Evolutionary conservation across 164 flowering plant genomes (phyloP).

Genomic region (Annona squamosa): DNA sequence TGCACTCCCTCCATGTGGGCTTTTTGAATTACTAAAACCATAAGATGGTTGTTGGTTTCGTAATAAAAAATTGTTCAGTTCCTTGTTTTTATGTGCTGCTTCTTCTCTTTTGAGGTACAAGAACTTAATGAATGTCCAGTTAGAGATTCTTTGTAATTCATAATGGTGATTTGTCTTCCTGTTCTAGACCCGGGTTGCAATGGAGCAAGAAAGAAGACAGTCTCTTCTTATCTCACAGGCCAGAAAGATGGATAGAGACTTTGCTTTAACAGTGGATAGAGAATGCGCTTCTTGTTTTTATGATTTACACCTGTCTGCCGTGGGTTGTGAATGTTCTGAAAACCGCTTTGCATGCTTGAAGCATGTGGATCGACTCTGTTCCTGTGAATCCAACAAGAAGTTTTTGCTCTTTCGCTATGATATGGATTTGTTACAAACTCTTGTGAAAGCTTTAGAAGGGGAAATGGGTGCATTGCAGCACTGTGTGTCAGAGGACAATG

Average conservation of each 20-base stretch:
- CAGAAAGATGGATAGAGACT: conserved; percentile 57
- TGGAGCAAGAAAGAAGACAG: conserved; percentile 62
- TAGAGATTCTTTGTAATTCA: neutral
- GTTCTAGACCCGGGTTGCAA: conserved; percentile 48
- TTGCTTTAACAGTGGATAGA: conserved; percentile 48
- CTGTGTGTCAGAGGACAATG: conserved; percentile 36
- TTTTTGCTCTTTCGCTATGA: conserved; percentile 46
- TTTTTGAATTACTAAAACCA: neutral
- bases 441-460: conserved; percentile 70
- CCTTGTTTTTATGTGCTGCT: neutral
- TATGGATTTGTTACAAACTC: conserved; percentile 36
- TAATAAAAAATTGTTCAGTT: neutral
- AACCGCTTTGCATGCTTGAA: conserved; percentile 68
- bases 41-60: neutral
- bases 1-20: neutral
- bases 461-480: conserved; percentile 25
- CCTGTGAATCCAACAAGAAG: conserved; percentile 38
- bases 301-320: conserved; percentile 70
- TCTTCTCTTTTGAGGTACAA: neutral
- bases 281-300: conserved; percentile 78
- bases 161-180: neutral
- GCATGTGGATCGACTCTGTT: conserved; percentile 51
- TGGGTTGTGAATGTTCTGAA: conserved; percentile 61
- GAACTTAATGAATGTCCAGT: neutral
- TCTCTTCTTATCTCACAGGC: conserved; percentile 31